phyloP scores from a whole-genome alignment of 2,329 filamentous ascomycete genomes.

The Stromatinia cepivora region DNA sequence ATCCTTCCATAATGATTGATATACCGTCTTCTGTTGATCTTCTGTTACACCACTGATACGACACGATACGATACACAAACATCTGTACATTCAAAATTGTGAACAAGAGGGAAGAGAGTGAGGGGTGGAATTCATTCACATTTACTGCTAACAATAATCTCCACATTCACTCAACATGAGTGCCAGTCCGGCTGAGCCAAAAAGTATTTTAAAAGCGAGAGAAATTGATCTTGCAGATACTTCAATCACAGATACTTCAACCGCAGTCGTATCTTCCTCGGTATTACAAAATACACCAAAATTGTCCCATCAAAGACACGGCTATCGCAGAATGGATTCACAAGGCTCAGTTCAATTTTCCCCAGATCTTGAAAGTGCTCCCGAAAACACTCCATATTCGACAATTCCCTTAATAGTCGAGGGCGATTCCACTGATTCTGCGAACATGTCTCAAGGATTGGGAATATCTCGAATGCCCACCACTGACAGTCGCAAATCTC shows the following conservation, averaged over 20 bases:
- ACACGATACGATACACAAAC: slow-evolving; percentile 6
- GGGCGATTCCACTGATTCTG: background rate
- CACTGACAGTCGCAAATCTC: slow-evolving; percentile 9
- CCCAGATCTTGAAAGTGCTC: background rate
- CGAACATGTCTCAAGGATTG: slow-evolving; percentile 7
- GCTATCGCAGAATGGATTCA: slow-evolving; percentile 21
- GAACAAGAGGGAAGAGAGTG: background rate
- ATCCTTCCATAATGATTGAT: slow-evolving; percentile 6
- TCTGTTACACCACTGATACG: slow-evolving; percentile 10
- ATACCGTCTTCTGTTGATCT: background rate
- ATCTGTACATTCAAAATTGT: background rate
- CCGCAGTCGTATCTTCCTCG: slow-evolving; percentile 8
- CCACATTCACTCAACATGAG: slow-evolving; percentile 13
- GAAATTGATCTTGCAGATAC: background rate
- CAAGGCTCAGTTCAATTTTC: slow-evolving; percentile 18
- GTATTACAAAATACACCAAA: background rate
- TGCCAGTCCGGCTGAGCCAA: background rate
- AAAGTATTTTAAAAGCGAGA: slow-evolving; percentile 2
- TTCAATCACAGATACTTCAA: background rate
- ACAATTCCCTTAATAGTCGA: background rate
- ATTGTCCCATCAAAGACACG: slow-evolving; percentile 15
- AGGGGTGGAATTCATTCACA: background rate
- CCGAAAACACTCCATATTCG: background rate
- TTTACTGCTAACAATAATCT: background rate
- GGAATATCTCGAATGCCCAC: slow-evolving; percentile 21